phyloP scores from a whole-genome alignment of 1,284 basidiomycete genomes.

The Ustilago hordei region DNA sequence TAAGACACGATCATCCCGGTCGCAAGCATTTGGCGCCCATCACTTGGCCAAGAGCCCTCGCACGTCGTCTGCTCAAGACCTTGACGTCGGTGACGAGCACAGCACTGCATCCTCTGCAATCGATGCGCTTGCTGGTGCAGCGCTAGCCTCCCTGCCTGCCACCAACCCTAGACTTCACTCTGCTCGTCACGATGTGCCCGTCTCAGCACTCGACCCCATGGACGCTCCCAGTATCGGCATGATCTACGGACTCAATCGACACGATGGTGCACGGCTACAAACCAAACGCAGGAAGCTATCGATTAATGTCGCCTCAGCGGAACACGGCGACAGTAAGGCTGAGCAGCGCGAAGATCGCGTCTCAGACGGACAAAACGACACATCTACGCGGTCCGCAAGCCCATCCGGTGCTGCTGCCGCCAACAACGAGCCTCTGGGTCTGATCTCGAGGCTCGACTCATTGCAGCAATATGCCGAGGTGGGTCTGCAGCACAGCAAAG shows the following conservation, averaged over 20 bases:
- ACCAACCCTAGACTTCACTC: conserved; percentile 38
- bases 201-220: conserved; percentile 43
- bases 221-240: conserved; percentile 52
- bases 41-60: conserved; percentile 46
- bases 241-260: conserved; percentile 51
- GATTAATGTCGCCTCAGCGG: background rate
- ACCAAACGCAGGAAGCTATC: conserved; percentile 32
- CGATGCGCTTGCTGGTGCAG: conserved; percentile 47
- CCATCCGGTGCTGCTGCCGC: conserved; percentile 8
- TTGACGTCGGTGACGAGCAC: conserved; percentile 37
- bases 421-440: conserved; percentile 18
- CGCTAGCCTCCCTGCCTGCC: conserved; percentile 39
- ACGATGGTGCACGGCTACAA: conserved; percentile 15
- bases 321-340: background rate
- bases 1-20: conserved; percentile 46
- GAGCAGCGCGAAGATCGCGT: conserved; percentile 10
- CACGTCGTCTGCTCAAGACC: conserved; percentile 28
- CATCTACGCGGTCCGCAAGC: conserved; percentile 16
- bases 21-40: conserved; percentile 46
- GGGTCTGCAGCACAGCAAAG: conserved; percentile 49
- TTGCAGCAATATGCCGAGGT: conserved; percentile 51
- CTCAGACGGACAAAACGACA: conserved; percentile 13
- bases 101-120: conserved; percentile 36
- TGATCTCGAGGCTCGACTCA: conserved; percentile 33
- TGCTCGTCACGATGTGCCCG: conserved; percentile 46